Evolutionary conservation across 306 rosid genomes (phyloP), one percentile per base, ranked within the genome.

Genomic region (Cajanus cajan): DNA sequence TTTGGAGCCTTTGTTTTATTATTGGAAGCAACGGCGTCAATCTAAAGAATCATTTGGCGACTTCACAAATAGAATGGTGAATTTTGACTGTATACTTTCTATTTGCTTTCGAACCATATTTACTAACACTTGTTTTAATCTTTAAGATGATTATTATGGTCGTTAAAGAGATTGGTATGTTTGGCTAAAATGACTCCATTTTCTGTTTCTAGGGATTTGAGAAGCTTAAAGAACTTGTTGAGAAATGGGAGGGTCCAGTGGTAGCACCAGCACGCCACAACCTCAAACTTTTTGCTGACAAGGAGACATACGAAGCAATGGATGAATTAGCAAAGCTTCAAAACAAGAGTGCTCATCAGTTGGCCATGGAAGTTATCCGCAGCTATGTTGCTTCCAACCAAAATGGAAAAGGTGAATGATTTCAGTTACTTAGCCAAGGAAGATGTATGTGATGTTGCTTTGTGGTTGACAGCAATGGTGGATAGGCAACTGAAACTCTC

Each of bases 41-140:
- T 87, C 97, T n/a, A 93, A 90, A 76, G 99, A 96, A 87, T 93
- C 99, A 78, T 96, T 96, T 39, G 99, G 98, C 0, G 78, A 74
- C 86, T 96, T 93, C 87, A 73, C 97, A 65, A 83, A 22, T 82
- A 98, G 97, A 51, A 4, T 89, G 90, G 99, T 93, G 82, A 87
- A 93, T 73, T 69, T 61, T 71, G 36, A 66, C 33, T 39, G 61
- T 0, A 52, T 78, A 24, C 22, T 18, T 69, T 73, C 15, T 80
- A 16, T 59, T 70, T 79, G 41, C 65, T 43, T 62, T 15, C 21
- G 39, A 73, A 22, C 28, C 13, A 8, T 65, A 58, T 71, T 70
- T 14, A 1, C 39, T 31, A 18, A 6, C 40, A 48, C 68, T 36
- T 13, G 34, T 25, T 72, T 51, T 62, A 72, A 28, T 68, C 78